Conservation (phyloP, 306 rosid genomes). For the Cicer arietinum region DNA sequence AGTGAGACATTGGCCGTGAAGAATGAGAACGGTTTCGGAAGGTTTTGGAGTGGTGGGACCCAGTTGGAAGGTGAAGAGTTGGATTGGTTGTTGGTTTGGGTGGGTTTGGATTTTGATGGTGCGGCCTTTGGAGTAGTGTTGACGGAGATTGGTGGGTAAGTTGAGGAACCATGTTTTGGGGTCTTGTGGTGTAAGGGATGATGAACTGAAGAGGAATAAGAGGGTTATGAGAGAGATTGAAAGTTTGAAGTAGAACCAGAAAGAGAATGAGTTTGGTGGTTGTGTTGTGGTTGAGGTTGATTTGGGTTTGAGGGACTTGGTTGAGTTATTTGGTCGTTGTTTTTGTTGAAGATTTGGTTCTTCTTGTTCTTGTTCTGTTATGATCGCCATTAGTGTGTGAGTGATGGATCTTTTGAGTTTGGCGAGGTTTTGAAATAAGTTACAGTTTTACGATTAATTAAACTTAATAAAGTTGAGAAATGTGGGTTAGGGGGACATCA, state of each 20-base stretch:
- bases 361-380: constrained; percentile 55
- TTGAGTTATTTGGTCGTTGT: constrained; percentile 31
- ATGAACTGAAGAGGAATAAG: constrained; percentile 55
- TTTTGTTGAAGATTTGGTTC: constrained; percentile 45
- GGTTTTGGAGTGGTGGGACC: constrained; percentile 47
- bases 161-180: constrained; percentile 75
- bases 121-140: constrained; percentile 80
- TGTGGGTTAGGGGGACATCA: neutral
- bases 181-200: constrained; percentile 66
- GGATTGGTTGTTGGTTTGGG: constrained; percentile 57
- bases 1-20: constrained; percentile 77
- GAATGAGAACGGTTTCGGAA: constrained; percentile 64
- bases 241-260: constrained; percentile 86
- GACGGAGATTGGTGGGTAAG: constrained; percentile 73
- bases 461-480: neutral
- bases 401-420: neutral
- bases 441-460: neutral
- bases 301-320: constrained; percentile 43
- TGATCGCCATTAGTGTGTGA: constrained; percentile 72
- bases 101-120: constrained; percentile 70
- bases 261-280: constrained; percentile 58
- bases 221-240: constrained; percentile 63
- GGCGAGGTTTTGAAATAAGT: neutral
- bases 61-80: constrained; percentile 66
- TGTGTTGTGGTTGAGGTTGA: constrained; percentile 3